Conservation (phyloP, 805 yeast genomes). For the Suhomyces sp. region DNA sequence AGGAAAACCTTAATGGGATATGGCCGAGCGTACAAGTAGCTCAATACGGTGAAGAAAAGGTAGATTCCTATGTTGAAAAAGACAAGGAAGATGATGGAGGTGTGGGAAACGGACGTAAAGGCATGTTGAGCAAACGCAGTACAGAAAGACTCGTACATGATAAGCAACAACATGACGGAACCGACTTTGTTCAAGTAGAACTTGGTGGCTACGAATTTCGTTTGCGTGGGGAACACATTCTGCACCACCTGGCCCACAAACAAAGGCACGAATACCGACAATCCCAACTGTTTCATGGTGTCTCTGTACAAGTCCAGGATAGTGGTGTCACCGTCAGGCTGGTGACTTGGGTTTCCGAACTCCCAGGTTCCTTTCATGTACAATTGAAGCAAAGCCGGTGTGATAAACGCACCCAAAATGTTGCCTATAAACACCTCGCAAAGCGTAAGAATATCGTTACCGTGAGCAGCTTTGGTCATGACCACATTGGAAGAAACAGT, state of each 20-base stretch:
- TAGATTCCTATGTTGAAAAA: slow-evolving; percentile 83
- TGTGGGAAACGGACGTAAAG: slow-evolving; percentile 65
- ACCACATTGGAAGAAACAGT: slow-evolving; percentile 90
- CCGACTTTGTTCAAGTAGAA: slow-evolving; percentile 71
- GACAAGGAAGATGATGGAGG: slow-evolving; percentile 69
- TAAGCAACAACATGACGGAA: slow-evolving; percentile 70
- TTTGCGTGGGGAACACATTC: slow-evolving; percentile 62
- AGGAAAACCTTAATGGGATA: slow-evolving; percentile 43
- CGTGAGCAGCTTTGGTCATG: slow-evolving; percentile 84
- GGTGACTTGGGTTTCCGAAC: slow-evolving; percentile 70
- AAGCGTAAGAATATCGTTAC: slow-evolving; percentile 72
- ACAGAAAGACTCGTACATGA: slow-evolving; percentile 77
- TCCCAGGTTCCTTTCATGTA: slow-evolving; percentile 57
- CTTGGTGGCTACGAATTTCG: slow-evolving; percentile 55
- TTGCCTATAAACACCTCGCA: slow-evolving; percentile 88
- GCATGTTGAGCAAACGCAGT: slow-evolving; percentile 85
- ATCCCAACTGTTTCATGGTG: slow-evolving; percentile 86
- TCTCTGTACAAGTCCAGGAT: slow-evolving; percentile 59
- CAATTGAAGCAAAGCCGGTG: slow-evolving; percentile 82
- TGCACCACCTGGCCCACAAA: slow-evolving; percentile 87
- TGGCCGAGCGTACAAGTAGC: slow-evolving; percentile 62
- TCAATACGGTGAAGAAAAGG: slow-evolving; percentile 66
- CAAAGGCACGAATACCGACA: slow-evolving; percentile 78
- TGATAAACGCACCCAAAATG: slow-evolving; percentile 77
- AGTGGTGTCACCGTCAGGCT: slow-evolving; percentile 46